Evolutionary conservation across 1,139 yeast genomes (phyloP).

Genomic region (Zygosaccharomyces pseudobailii): DNA sequence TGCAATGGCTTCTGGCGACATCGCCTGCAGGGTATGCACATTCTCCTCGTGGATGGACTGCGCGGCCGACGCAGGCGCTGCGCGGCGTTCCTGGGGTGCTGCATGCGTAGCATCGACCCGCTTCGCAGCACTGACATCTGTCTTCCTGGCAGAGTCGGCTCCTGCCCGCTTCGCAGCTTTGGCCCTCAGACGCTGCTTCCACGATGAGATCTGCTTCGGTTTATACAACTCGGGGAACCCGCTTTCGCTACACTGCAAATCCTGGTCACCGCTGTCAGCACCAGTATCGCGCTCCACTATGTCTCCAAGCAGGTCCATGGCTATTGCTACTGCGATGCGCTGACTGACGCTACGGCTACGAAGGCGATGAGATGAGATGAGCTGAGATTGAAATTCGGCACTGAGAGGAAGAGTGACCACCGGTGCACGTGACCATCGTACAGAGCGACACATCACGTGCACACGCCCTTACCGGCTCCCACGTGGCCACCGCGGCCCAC

Average conservation of each 20-base stretch:
- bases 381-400: background rate
- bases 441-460: too few relatives aligned
- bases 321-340: background rate
- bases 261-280: constrained; percentile 32
- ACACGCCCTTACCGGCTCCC: too few relatives aligned
- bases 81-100: too few relatives aligned
- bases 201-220: constrained; percentile 38
- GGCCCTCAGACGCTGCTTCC: constrained; percentile 38
- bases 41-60: constrained; percentile 78
- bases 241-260: constrained; percentile 26
- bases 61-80: constrained; percentile 45
- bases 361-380: background rate
- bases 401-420: too few relatives aligned
- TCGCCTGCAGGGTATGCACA: constrained; percentile 51
- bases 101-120: too few relatives aligned
- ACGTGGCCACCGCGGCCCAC: too few relatives aligned
- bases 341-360: background rate
- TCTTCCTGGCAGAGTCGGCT: too few relatives aligned
- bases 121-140: too few relatives aligned
- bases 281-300: constrained; percentile 62
- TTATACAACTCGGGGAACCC: constrained; percentile 45
- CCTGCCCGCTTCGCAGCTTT: background rate
- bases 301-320: constrained; percentile 70
- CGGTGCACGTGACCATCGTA: too few relatives aligned
- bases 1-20: constrained; percentile 64